A percentile compares a stretch with the other conserved stretches of the same genome.
Conservation (phyloP, 257 asterid species). For the Verbena officinalis region DNA sequence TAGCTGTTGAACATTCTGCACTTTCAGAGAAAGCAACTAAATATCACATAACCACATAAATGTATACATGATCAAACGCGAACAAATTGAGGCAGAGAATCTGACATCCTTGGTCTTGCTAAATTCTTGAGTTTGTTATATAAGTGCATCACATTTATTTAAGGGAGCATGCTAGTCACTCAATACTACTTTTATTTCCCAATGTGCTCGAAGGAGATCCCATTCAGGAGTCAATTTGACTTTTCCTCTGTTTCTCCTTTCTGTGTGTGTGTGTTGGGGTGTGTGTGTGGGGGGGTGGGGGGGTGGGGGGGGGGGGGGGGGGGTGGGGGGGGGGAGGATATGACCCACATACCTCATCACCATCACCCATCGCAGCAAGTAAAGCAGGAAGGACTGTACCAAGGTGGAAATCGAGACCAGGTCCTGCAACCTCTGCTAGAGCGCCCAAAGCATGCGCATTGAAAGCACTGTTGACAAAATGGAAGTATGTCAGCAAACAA, state of each 20-base stretch:
- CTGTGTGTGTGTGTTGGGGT: too few relatives aligned
- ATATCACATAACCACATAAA: background rate
- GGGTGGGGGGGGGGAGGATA: constrained; percentile 10
- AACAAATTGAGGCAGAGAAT: background rate
- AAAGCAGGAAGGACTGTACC: constrained; percentile 88
- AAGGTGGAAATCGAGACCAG: constrained; percentile 93
- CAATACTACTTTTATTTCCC: background rate
- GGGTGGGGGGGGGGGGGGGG: background rate
- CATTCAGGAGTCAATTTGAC: background rate
- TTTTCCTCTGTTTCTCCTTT: too few relatives aligned
- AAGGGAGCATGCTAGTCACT: background rate
- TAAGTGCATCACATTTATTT: background rate
- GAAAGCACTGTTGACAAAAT: constrained; percentile 68
- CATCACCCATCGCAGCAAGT: constrained; percentile 79
- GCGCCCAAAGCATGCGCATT: constrained; percentile 99
- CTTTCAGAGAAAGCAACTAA: constrained; percentile 23
- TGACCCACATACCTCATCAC: constrained; percentile 54
- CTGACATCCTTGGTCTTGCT: background rate
- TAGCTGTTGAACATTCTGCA: constrained; percentile 63
- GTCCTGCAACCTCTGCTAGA: constrained; percentile 96
- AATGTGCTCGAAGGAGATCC: background rate
- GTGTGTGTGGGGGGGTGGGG: background rate
- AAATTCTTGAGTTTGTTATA: background rate
- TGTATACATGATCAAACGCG: background rate
- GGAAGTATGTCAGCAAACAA: constrained; percentile 28